Evolutionary conservation across 1,139 yeast genomes (phyloP).

Genomic region (Debaryomyces coudertii): DNA sequence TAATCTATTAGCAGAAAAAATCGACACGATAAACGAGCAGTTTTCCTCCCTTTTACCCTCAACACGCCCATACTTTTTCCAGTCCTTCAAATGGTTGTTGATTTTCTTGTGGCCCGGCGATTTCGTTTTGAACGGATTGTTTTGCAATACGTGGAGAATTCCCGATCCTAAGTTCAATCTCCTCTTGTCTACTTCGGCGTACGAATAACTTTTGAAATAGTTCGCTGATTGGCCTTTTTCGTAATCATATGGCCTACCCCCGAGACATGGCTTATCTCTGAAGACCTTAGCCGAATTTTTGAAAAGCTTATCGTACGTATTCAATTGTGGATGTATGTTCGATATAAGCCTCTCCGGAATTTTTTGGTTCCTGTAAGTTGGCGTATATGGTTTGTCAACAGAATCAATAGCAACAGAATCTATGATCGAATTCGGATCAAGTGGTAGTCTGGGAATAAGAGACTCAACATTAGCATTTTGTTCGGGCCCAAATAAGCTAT

Average conservation of each 20-base stretch:
- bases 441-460: conserved; percentile 3
- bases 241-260: conserved; percentile 27
- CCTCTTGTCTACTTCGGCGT: conserved; percentile 41
- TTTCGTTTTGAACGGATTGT: conserved; percentile 42
- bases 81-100: conserved; percentile 18
- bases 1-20: conserved; percentile 38
- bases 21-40: conserved; percentile 36
- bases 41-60: conserved; percentile 29
- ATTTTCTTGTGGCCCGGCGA: conserved; percentile 33
- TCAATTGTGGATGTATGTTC: conserved; percentile 51
- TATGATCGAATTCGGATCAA: neutral
- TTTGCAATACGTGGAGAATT: conserved; percentile 51
- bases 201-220: conserved; percentile 53
- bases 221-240: conserved; percentile 44
- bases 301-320: conserved; percentile 51
- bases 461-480: neutral
- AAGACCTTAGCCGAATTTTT: conserved; percentile 32
- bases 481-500: conserved; percentile 3
- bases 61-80: conserved; percentile 14
- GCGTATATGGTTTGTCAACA: neutral
- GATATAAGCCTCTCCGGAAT: conserved; percentile 43
- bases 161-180: conserved; percentile 66
- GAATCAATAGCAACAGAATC: conserved; percentile 6
- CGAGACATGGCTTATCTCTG: conserved; percentile 37
- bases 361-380: conserved; percentile 47